Base-by-base conservation (phyloP, 768 basidiomycete genomes). In the Mycena metata region DNA sequence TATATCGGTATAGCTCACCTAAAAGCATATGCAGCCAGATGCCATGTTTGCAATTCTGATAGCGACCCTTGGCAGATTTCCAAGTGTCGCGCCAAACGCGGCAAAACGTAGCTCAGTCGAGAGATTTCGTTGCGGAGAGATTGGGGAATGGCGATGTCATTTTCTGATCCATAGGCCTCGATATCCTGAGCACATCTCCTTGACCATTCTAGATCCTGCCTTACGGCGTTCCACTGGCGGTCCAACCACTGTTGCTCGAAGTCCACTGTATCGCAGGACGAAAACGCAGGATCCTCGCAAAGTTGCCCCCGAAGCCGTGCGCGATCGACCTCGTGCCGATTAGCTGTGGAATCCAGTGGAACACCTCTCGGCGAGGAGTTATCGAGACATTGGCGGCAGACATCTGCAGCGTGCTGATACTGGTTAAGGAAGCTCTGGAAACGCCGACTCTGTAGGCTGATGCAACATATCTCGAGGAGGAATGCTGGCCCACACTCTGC, bases 331-430 rank as follows among this genome's bases (percentile, higher is more conserved):
- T 60, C 45, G 30, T 30, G 45, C 49, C 59, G 43, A 60, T 60
- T 47, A 46, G 59, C 12, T 39, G 43, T n/a, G n/a, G n/a, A 46
- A 39, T 39, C 59, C 23, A 33, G 46, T 19, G 4, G 46, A 46
- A 49, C n/a, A 47, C 59, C 59, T 60, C 59, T 46, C 45, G 59
- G 9, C 45, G 59, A 60, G n/a, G 59, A 60, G 35, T 60, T 46
- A n/a, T 60, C 59, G 45, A 60, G 59, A 35, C 59, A 23, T 49
- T 60, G 59, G 46, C 59, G 59, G 16, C 59, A 60, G 23, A 60
- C 12, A n/a, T 60, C 59, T 5, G 59, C 59, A 36, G 59, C n/a
- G 35, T 60, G 59, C 30, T 60, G 59, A 60, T 60, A 60, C 7
- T 35, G 59, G n/a, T 60, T 60, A n/a, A 60, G 43, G 2, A 13